Evolutionary conservation across 352 stramenopile species (phyloP), one percentile per base, ranked within the genome.

Genomic region (Globisporangium heterothallicum): DNA sequence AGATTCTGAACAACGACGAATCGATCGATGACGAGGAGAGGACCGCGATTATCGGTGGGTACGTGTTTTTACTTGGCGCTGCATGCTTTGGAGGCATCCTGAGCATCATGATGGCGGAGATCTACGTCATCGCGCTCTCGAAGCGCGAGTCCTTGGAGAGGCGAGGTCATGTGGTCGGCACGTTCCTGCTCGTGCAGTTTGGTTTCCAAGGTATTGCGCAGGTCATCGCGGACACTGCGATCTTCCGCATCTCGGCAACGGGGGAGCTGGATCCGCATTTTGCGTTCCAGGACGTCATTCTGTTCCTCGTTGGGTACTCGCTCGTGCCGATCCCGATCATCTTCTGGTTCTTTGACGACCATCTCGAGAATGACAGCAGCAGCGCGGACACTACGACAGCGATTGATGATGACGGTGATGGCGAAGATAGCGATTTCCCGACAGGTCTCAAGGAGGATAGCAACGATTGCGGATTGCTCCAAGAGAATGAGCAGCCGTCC

Each of bases 1-100:
- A 47, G 38, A 16, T 76, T 14, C 51, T 35, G 45, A 66, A 58
- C 45, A 52, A 49, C 24, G 58, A 59, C 9, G 40, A 58, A 7
- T 46, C 44, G 6, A 64, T 67, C 24, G 63, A 72, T 21, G 41
- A 61, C 2, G 38, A 59, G 16, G 49, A 58, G 13, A 51, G 66
- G 3, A 45, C 51, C 19, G 6, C 34, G 6, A 58, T 78, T 45
- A 63, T 78, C 50, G 49, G 59, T 14, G 38, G 49, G 6, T 78
- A 78, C 32, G 62, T 81, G 41, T 32, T 71, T 2, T 44, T 76
- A 19, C 58, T 81, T 0, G 67, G 64, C 26, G 16, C 55, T 22
- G 58, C 68, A 24, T 78, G 68, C 49, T 82, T 78, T 41, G 71
- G 71, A 4, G 68, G 47, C 25, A 76, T 78, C 16, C 35, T 76